Conservation (phyloP, 768 basidiomycete genomes). For the Lactarius evosmus region DNA sequence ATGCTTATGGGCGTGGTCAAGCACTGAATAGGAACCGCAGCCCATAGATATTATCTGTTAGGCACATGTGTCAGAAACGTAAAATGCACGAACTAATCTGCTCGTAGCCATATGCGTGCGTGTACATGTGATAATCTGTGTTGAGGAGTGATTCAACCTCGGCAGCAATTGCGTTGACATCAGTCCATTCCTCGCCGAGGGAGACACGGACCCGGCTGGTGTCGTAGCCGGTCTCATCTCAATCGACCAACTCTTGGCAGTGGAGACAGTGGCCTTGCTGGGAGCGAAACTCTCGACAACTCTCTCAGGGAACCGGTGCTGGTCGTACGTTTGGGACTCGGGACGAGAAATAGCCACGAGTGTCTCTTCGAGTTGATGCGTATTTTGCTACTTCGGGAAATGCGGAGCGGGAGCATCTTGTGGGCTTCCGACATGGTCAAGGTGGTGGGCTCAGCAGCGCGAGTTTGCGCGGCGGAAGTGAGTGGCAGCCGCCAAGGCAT, state of each 20-base stretch:
- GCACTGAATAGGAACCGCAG: constrained; percentile 43
- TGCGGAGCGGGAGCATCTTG: constrained; percentile 42
- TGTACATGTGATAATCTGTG: constrained; percentile 43
- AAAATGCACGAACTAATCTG: constrained; percentile 36
- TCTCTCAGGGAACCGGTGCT: constrained; percentile 43
- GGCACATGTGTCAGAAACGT: neutral
- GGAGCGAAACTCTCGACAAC: constrained; percentile 46
- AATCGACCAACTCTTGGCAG: constrained; percentile 42
- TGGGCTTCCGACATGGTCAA: constrained; percentile 36
- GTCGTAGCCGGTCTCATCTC: constrained; percentile 39
- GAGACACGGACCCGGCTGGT: constrained; percentile 37
- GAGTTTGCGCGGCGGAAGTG: constrained; percentile 29
- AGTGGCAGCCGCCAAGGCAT: constrained; percentile 26
- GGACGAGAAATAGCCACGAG: constrained; percentile 46
- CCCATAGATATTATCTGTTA: constrained; percentile 27
- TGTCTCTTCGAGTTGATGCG: constrained; percentile 40
- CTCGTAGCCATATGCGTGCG: constrained; percentile 38
- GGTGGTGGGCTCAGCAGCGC: constrained; percentile 34
- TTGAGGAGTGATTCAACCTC: constrained; percentile 46
- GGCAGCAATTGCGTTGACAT: constrained; percentile 38
- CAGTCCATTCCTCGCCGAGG: constrained; percentile 41
- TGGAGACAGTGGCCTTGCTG: constrained; percentile 35
- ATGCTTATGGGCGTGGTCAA: constrained; percentile 38
- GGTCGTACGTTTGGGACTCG: constrained; percentile 43
- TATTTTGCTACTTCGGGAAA: constrained; percentile 44